phyloP scores from a whole-genome alignment of 2,329 filamentous ascomycete genomes.

The Trichoderma oligosporum region DNA sequence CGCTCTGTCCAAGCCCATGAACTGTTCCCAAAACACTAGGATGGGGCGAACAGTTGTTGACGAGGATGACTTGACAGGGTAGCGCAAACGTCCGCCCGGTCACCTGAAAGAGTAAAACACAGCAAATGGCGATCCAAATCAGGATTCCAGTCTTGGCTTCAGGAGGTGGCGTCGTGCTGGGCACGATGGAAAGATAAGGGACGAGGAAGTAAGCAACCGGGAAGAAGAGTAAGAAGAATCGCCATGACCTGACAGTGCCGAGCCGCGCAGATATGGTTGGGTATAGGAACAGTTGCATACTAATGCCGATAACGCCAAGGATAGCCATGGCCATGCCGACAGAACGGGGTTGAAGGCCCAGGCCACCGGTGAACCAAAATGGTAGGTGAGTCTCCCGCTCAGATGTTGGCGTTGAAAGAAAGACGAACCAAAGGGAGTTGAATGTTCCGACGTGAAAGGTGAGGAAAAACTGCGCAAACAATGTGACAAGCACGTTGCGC shows the following conservation, averaged over 20 bases:
- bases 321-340: slow-evolving; percentile 77
- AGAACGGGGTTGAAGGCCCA: slow-evolving; percentile 66
- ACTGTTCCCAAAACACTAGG: slow-evolving; percentile 46
- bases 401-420: slow-evolving; percentile 64
- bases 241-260: slow-evolving; percentile 66
- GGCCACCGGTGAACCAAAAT: slow-evolving; percentile 67
- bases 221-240: slow-evolving; percentile 65
- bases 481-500: slow-evolving; percentile 49
- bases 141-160: slow-evolving; percentile 49
- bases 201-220: slow-evolving; percentile 65
- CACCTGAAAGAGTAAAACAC: slow-evolving; percentile 62
- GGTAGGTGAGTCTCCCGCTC: slow-evolving; percentile 40
- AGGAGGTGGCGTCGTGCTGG: slow-evolving; percentile 49
- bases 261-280: slow-evolving; percentile 62
- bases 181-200: slow-evolving; percentile 68
- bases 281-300: slow-evolving; percentile 59
- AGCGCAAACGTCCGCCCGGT: slow-evolving; percentile 61
- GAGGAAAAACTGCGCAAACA: slow-evolving; percentile 66
- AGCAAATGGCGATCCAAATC: slow-evolving; percentile 62
- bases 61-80: slow-evolving; percentile 44
- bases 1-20: slow-evolving; percentile 54
- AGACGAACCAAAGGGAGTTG: slow-evolving; percentile 72
- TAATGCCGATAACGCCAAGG: slow-evolving; percentile 71
- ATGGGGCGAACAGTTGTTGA: slow-evolving; percentile 48
- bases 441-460: slow-evolving; percentile 72